phyloP scores from a whole-genome alignment of 345 rosid species.

The Euphorbia pulcherrima region DNA sequence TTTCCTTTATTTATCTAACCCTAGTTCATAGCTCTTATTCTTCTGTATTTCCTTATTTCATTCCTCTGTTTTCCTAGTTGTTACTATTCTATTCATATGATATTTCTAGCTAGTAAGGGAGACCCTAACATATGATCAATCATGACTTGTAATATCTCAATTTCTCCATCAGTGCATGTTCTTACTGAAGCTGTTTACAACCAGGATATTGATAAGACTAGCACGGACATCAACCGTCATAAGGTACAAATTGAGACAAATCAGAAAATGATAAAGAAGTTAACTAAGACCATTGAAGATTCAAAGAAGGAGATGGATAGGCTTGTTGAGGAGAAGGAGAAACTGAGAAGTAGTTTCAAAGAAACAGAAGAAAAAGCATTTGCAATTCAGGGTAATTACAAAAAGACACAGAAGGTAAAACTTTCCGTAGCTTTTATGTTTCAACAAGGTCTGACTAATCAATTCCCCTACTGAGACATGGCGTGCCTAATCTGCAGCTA shows the following conservation, averaged over 20 bases:
- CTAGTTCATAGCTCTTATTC: no score
- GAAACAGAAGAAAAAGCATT: slow-evolving; percentile 79
- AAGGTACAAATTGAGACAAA: slow-evolving; percentile 86
- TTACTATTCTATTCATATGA: no score
- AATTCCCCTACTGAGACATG: slow-evolving; percentile 7
- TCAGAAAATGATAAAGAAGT: slow-evolving; percentile 79
- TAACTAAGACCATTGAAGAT: slow-evolving; percentile 82
- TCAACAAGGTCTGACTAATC: not conserved
- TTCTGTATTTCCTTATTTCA: no score
- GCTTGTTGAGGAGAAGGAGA: slow-evolving; percentile 63
- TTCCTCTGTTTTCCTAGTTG: no score
- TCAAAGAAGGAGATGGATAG: slow-evolving; percentile 70
- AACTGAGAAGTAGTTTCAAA: slow-evolving; percentile 53
- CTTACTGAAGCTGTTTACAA: slow-evolving; percentile 21
- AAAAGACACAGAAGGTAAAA: slow-evolving; percentile 60
- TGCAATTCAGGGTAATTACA: slow-evolving; percentile 74
- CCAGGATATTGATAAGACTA: slow-evolving; percentile 80
- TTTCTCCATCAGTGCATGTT: no score
- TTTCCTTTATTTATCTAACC: no score
- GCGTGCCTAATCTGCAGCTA: slow-evolving; percentile 40
- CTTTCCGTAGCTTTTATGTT: slow-evolving; percentile 19
- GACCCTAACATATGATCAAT: no score
- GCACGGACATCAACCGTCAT: slow-evolving; percentile 82
- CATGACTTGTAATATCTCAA: no score
- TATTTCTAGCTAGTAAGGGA: no score